Evolutionary conservation across 306 rosid genomes (phyloP), one percentile per base, ranked within the genome.

Genomic region (Prunus armeniaca): DNA sequence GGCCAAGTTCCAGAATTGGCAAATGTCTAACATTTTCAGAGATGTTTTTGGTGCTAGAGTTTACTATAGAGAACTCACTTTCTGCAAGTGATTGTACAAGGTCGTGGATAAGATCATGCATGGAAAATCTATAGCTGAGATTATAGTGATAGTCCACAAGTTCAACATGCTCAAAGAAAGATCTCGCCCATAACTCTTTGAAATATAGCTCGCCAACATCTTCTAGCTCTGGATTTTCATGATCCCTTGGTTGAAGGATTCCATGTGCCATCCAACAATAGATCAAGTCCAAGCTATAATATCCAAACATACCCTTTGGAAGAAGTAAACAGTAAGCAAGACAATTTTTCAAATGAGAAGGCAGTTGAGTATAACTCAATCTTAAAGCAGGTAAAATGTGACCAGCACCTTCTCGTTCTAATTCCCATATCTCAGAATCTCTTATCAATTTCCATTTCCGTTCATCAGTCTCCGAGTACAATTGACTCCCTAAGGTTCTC

Each of bases 261-360:
- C 82, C 81, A 72, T 86, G 85, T 50, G 81, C 92, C 84, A 86
- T 84, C 92, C 92, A 88, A 5, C 78, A 52, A 27, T 58, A 50
- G 66, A 88, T 70, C 52, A 88, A 20, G 1, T 60, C 47, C 72
- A 43, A 38, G 28, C 51, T 76, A n/a, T 67, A 1, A 30, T 72
- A 68, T 54, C 46, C 58, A 65, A 13, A 50, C 30, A 71, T 5
- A 0, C 19, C 74, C 65, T 80, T 80, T 0, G 87, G 74, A 14
- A 79, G 78, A 55, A 76, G 25, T 28, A 79, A 73, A 45, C 81
- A 82, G 46, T 28, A 86, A 32, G 76, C 51, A 74, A 85, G 78
- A 20, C 77, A 80, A 8, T 47, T 63, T 34, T 75, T 80, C 57
- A 80, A 51, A 25, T 75, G 47, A 52, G 71, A 61, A 12, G 84